A percentile compares a stretch with the other conserved stretches of the same genome.
These are phyloP conservation scores for Xylaria cubensis DNA, from an alignment of 495 filamentous ascomycete species.

Conservation along the genomic window DNA sequence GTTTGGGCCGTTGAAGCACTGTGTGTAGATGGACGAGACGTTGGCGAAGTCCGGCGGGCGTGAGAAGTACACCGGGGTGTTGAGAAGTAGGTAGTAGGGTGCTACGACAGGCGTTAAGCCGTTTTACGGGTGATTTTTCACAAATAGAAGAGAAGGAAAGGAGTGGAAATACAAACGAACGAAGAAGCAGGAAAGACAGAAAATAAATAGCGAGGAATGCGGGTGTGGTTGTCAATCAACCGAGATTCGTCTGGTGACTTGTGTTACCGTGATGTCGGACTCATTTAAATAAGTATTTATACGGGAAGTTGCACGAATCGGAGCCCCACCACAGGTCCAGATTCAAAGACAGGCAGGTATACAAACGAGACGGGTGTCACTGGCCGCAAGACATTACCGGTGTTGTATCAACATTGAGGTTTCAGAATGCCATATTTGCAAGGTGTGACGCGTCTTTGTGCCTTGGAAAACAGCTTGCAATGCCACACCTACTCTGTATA, in stretches of 20 bases:
- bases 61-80: not conserved
- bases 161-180: not conserved
- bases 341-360: conserved; percentile 6
- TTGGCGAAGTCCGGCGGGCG: conserved; percentile 18
- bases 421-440: not conserved
- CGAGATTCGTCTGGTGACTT: not conserved
- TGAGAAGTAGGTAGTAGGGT: not conserved
- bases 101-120: not conserved
- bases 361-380: not conserved
- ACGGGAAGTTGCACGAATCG: conserved; percentile 19
- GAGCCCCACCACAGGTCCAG: conserved; percentile 21
- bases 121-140: not conserved
- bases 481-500: not conserved
- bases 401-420: not conserved
- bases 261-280: conserved; percentile 8
- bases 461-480: not conserved
- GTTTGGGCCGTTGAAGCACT: conserved; percentile 7
- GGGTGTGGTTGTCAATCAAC: conserved; percentile 2
- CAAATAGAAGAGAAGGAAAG: not conserved
- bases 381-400: not conserved
- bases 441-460: conserved; percentile 1
- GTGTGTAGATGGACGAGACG: not conserved
- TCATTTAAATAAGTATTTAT: not conserved
- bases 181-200: not conserved
- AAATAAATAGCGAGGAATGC: not conserved